Percentiles rank a stretch among this genome's conserved stretches.
phyloP scores from a whole-genome alignment of 2,329 filamentous ascomycete genomes.

The Fusarium acutatum region DNA sequence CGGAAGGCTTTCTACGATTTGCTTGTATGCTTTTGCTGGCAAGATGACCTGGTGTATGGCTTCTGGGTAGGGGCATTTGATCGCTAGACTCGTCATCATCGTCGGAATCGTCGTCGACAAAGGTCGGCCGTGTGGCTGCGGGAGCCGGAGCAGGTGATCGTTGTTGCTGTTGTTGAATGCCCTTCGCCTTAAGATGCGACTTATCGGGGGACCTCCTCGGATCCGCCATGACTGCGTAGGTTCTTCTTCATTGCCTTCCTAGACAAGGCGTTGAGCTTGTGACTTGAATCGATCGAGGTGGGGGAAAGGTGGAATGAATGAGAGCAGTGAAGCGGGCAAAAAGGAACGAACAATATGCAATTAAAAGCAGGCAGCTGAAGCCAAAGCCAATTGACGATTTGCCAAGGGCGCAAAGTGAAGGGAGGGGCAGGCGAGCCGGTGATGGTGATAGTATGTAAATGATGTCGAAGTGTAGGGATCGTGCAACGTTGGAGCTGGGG shows the following conservation, averaged over 20 bases:
- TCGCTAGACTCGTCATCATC: constrained; percentile 49
- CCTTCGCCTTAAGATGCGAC: constrained; percentile 47
- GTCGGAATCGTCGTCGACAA: constrained; percentile 48
- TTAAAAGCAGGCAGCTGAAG: background rate
- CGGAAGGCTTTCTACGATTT: constrained; percentile 59
- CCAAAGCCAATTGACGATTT: constrained; percentile 20
- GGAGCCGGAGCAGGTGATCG: constrained; percentile 36
- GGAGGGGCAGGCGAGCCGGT: constrained; percentile 8
- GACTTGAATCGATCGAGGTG: constrained; percentile 14
- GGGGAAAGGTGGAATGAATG: constrained; percentile 2
- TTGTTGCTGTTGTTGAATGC: constrained; percentile 60
- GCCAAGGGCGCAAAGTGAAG: constrained; percentile 10
- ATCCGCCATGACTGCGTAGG: constrained; percentile 55
- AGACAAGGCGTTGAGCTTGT: constrained; percentile 5
- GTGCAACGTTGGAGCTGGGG: constrained; percentile 27
- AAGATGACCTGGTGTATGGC: constrained; percentile 70
- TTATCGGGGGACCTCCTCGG: constrained; percentile 46
- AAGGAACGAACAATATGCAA: background rate
- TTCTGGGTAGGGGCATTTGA: constrained; percentile 57
- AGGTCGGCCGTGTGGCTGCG: constrained; percentile 42
- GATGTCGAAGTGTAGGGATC: constrained; percentile 30
- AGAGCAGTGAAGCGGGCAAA: background rate
- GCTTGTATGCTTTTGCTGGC: constrained; percentile 64
- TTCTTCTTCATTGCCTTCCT: constrained; percentile 46
- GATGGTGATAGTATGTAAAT: constrained; percentile 12